Conservation (phyloP, 2,329 filamentous ascomycete species). For the Aspergillus quadricinctus region DNA sequence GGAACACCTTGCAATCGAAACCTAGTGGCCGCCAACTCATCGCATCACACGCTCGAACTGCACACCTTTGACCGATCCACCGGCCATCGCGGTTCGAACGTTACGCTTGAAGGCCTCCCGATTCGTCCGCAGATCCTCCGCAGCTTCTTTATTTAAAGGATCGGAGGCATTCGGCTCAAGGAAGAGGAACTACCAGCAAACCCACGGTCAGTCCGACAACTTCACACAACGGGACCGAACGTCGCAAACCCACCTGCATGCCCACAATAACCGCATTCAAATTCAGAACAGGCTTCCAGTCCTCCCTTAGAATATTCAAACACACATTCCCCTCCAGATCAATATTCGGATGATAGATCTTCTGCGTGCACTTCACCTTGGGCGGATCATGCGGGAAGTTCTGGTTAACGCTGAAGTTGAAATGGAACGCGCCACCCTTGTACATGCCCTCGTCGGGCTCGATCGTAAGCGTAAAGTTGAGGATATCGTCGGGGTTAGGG, state of each 20-base stretch:
- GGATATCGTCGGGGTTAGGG: conserved; percentile 53
- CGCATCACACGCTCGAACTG: conserved; percentile 75
- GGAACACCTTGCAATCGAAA: not conserved
- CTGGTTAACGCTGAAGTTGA: conserved; percentile 87
- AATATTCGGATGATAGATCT: conserved; percentile 99
- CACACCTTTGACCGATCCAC: conserved; percentile 68
- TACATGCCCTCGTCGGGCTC: conserved; percentile 65
- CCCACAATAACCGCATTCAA: conserved; percentile 95
- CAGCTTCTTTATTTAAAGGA: conserved; percentile 97
- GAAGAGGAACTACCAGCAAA: conserved; percentile 72
- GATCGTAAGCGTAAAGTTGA: conserved; percentile 50
- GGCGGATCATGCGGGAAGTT: conserved; percentile 97
- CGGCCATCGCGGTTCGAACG: conserved; percentile 77
- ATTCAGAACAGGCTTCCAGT: conserved; percentile 98
- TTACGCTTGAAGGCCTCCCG: conserved; percentile 88
- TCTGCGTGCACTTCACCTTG: conserved; percentile 94
- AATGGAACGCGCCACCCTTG: conserved; percentile 80
- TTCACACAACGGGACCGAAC: not conserved
- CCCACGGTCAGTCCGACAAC: not conserved
- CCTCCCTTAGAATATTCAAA: conserved; percentile 92
- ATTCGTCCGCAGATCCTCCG: conserved; percentile 82
- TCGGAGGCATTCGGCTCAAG: conserved; percentile 95
- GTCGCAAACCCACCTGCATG: conserved; percentile 61
- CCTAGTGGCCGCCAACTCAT: conserved; percentile 30
- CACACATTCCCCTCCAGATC: conserved; percentile 97